Base-by-base conservation (phyloP, 2,329 filamentous ascomycete genomes). In the Thelonectria blattea region DNA sequence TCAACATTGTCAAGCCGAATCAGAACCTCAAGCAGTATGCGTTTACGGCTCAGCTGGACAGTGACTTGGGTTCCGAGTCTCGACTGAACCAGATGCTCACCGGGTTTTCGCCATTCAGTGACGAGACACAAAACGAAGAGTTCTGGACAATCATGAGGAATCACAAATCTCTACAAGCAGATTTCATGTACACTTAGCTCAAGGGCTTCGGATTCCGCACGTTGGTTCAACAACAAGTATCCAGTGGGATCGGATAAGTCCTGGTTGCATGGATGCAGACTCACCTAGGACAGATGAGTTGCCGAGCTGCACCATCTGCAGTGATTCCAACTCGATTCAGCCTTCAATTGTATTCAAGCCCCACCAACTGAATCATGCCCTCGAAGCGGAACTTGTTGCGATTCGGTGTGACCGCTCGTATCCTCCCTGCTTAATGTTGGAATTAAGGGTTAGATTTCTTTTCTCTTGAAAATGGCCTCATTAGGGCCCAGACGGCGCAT, bases 1-100 rank as follows among this genome's bases (percentile, higher is more conserved):
- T 85, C 20, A 84, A 83, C 1, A 83, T 97, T 22, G 83, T 94
- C 61, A 97, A 97, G 79, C 94, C 94, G n/a, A 88, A 87, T 63
- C 83, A 90, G 61, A 87, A 83, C 51, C 83, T 85, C 62, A 81
- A 85, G 41, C 84, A 83, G 63, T 92, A 93, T 72, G 83, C 83
- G 4, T 81, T 92, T 62, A 88, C 83, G 15, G 79, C 87, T 12
- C 88, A 91, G 72, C 78, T 93, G n/a, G 79, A 80, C 14, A 71
- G 76, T 1, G 75, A 80, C 42, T 60, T 80, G 18, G 68, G 74
- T 8, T 68, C 70, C 3, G 70, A 77, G n/a, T 79, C 78, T 14
- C 74, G 77, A 60, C 81, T 87, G 53, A 73, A 73, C 52, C 74
- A 75, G 43, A 77, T 84, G 71, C 72, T 86, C 20, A 72, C 78